phyloP scores from a whole-genome alignment of 176 grass and related monocot genomes.

The Rhipidocladum racemiflorum region DNA sequence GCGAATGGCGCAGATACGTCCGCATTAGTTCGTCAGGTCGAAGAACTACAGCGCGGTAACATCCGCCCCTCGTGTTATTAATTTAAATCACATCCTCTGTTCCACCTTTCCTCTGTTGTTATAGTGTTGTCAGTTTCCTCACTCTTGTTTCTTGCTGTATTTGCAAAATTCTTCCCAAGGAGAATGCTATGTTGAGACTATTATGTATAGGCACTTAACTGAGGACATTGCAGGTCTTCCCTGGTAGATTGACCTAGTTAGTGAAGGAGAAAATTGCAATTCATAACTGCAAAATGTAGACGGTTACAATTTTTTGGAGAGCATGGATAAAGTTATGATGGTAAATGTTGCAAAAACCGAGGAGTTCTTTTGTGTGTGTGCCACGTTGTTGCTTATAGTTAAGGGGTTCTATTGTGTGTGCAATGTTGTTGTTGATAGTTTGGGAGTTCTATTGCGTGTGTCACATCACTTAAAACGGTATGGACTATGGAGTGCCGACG shows the following conservation, averaged over 20 bases:
- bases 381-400: neutral
- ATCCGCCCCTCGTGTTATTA: neutral
- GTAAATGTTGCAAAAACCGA: neutral
- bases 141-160: neutral
- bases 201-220: neutral
- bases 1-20: neutral
- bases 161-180: neutral
- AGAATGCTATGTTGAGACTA: neutral
- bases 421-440: neutral
- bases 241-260: neutral
- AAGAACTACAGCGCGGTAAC: conserved; percentile 33
- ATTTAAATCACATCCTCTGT: neutral
- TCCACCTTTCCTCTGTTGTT: neutral
- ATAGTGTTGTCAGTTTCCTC: neutral
- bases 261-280: conserved; percentile 1
- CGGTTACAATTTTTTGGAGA: neutral
- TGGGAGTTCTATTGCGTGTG: neutral
- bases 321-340: neutral
- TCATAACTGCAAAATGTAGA: neutral
- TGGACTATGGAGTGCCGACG: neutral
- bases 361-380: neutral
- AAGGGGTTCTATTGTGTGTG: neutral
- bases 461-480: neutral
- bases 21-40: neutral
- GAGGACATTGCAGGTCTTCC: neutral